Base-by-base conservation (phyloP, 306 rosid species). In the Sicyos baderoa region DNA sequence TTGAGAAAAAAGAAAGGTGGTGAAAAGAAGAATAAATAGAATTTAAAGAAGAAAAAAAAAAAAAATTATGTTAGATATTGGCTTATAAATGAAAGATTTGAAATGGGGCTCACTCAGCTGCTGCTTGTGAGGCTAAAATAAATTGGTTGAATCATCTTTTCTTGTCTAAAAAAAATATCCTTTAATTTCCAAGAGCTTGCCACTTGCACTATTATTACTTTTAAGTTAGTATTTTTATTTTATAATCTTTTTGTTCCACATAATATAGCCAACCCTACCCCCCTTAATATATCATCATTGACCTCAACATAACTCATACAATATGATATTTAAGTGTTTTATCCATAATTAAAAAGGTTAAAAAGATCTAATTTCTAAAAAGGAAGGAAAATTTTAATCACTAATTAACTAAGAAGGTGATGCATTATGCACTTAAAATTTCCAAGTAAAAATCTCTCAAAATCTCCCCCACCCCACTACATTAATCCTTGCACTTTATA, bases 81-180 rank as follows among this genome's bases (percentile, higher is more conserved):
- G 65, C 6, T 59, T 59, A 59, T 59, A 2, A 59, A 15, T 27
- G 70, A 63, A 63, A 64, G 70, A 64, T 64, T 64, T 64, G 32
- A 21, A 64, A 64, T 64, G 70, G 70, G 70, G 32, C 70, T 40
- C 70, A 62, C 68, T 62, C 35, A 29, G 35, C 35, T 29, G 35
- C 14, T 61, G 9, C 16, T 61, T 61, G 68, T 61, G 68, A 61
- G 68, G 68, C 68, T 17, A 29, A 62, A 50, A 62, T 27, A 62
- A 62, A 48, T 62, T 62, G 68, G 51, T 62, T 62, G 68, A 62
- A 62, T 62, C 23, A 37, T 62, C 50, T 62, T 37, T 37, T 5
- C 37, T 32, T 32, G 37, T 32, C 37, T 32, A 3, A 32, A 32
- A 32, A 32, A 32, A 32, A 32, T n/a, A n/a, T n/a, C 2, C 7